Percentiles rank a stretch among this genome's conserved stretches.
Conservation (phyloP, 73 alveolate species). For the Tetrahymena thermophila region DNA sequence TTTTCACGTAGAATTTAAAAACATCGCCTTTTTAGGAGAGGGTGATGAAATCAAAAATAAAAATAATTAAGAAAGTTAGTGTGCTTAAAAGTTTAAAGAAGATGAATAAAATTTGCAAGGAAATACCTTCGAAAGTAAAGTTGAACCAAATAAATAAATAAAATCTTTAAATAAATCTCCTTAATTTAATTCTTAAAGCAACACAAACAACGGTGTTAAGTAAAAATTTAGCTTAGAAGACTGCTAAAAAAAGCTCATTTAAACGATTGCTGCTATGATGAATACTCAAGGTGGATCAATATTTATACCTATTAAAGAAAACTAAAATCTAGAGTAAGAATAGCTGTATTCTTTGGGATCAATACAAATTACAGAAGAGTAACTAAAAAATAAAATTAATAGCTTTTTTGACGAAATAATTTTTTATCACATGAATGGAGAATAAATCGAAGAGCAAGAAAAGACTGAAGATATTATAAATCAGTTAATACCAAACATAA, state of each 20-base stretch:
- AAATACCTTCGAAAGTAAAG: neutral
- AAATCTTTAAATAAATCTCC: neutral
- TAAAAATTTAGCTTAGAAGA: neutral
- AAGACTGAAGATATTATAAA: neutral
- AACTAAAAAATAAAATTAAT: neutral
- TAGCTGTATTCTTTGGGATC: neutral
- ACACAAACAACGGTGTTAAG: neutral
- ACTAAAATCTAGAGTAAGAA: neutral
- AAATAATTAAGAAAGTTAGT: neutral
- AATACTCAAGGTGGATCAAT: neutral
- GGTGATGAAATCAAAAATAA: neutral
- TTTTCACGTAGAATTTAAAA: neutral
- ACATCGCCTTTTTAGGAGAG: neutral
- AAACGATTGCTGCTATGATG: neutral
- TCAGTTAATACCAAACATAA: neutral
- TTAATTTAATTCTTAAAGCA: neutral
- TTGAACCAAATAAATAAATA: neutral
- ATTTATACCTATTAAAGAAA: neutral
- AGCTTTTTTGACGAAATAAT: neutral
- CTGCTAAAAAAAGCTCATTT: neutral
- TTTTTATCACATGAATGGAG: neutral
- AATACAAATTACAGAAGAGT: neutral
- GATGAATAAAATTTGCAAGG: neutral
- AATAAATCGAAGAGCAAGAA: neutral
- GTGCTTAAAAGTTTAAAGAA: neutral